Evolutionary conservation across 176 grass and related monocot species (phyloP), one percentile per base, ranked within the genome.

Genomic region (Pharus latifolius): DNA sequence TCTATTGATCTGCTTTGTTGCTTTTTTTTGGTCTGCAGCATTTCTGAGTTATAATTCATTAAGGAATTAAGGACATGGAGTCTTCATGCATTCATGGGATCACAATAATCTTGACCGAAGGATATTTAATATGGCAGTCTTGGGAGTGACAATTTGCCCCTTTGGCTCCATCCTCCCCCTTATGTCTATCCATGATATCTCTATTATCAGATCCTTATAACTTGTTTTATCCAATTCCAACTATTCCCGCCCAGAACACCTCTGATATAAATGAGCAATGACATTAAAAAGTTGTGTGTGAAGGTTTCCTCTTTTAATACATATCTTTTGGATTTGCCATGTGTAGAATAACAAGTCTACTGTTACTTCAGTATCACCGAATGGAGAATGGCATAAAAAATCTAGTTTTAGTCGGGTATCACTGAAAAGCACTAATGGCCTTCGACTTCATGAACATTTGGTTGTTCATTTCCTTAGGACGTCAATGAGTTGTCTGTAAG

Each of bases 11-110:
- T 38, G 9, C 34, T 42, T 51, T 0, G 47, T 43, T 67, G 46
- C 53, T 33, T 57, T 78, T 72, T 65, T 49, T 18, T 50, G 60
- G 59, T 54, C 33, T 58, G n/a, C 49, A 83, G 6, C 8, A 48
- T 40, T 40, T 15, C 3, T 55, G 45, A 45, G 25, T 43, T 65
- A 14, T 59, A 38, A 58, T 57, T 40, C 60, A 33, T 38, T 83
- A 10, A n/a, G 20, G 33, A 75, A 28, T 42, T 53, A 69, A 14
- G n/a, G 3, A 48, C 56, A 32, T 72, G 32, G 6, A 65, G 49
- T 26, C 50, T 43, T 59, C 6, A 75, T 38, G 9, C 6, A 41
- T 50, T 62, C 3, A 32, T 63, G 64, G 46, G 43, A 3, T 43
- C 44, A 41, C 58, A 64, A 20, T 64, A 19, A 53, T 46, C 59